Percentiles rank a stretch among this genome's conserved stretches.
These are phyloP conservation scores for Daldinia decipiens DNA, from an alignment of 495 filamentous ascomycete species.

Conservation along the genomic window DNA sequence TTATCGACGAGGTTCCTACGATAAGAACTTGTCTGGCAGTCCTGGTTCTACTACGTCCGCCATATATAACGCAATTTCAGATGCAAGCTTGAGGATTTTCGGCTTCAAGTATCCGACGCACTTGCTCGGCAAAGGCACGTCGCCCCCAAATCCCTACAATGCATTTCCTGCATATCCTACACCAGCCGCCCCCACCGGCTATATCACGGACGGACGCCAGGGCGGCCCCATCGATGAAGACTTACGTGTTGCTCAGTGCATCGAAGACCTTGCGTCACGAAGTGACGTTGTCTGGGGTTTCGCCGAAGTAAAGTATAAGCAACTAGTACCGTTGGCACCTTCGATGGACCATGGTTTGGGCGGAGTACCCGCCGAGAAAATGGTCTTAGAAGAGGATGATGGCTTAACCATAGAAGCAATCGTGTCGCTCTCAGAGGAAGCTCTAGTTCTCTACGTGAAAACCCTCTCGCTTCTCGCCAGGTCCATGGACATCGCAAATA, in stretches of 20 bases:
- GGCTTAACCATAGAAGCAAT: conserved; percentile 86
- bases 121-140: conserved; percentile 72
- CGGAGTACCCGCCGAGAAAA: conserved; percentile 59
- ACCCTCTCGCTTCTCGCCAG: conserved; percentile 86
- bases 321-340: conserved; percentile 87
- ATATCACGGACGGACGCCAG: conserved; percentile 75
- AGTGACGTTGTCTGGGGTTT: conserved; percentile 97
- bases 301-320: conserved; percentile 98
- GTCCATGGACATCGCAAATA: conserved; percentile 95
- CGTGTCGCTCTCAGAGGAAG: conserved; percentile 90
- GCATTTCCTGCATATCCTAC: conserved; percentile 87
- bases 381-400: conserved; percentile 66
- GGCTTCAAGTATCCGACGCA: conserved; percentile 76
- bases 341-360: conserved; percentile 76
- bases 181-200: conserved; percentile 59
- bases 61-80: conserved; percentile 92
- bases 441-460: conserved; percentile 95
- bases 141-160: conserved; percentile 80
- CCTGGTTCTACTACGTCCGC: conserved; percentile 85
- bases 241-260: conserved; percentile 74
- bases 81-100: conserved; percentile 87
- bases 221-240: conserved; percentile 80
- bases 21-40: conserved; percentile 78
- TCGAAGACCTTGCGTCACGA: conserved; percentile 90
- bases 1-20: conserved; percentile 77